A percentile compares a stretch with the other conserved stretches of the same genome.
Evolutionary conservation across 257 asterid species (phyloP).

Genomic region (Cordia subcordata): DNA sequence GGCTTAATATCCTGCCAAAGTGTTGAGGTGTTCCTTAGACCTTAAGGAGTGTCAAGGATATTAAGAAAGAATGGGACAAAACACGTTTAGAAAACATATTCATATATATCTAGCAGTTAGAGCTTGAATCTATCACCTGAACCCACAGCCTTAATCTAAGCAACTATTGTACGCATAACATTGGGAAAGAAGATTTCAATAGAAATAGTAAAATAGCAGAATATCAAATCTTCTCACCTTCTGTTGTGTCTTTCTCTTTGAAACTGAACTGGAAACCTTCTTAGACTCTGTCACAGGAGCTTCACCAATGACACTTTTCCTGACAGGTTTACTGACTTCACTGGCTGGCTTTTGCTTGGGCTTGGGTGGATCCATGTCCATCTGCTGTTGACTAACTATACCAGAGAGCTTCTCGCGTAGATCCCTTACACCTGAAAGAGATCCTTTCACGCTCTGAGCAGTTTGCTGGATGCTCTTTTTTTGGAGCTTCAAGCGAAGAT

Average conservation of each 20-base stretch:
- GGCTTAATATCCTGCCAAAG: no score
- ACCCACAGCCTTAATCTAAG: background rate
- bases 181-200: background rate
- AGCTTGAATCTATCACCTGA: background rate
- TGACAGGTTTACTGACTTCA: conserved; percentile 55
- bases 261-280: conserved; percentile 30
- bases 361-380: conserved; percentile 42
- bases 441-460: conserved; percentile 45
- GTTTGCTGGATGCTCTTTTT: conserved; percentile 60
- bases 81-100: background rate
- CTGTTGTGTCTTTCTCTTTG: conserved; percentile 55
- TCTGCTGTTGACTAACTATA: conserved; percentile 37
- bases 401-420: conserved; percentile 96
- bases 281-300: conserved; percentile 44
- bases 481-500: conserved; percentile 96
- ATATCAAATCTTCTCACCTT: conserved; percentile 40
- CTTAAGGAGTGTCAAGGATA: no score
- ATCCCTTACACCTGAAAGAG: conserved; percentile 68
- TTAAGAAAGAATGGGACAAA: no score
- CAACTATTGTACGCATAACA: background rate
- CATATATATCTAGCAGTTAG: background rate
- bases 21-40: no score
- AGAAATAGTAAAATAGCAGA: no score
- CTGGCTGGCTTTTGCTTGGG: conserved; percentile 45
- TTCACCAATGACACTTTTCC: conserved; percentile 60